These are phyloP conservation scores for Sarocladium brachiariae DNA, from an alignment of 2,329 filamentous ascomycete species.

Conservation along the genomic window DNA sequence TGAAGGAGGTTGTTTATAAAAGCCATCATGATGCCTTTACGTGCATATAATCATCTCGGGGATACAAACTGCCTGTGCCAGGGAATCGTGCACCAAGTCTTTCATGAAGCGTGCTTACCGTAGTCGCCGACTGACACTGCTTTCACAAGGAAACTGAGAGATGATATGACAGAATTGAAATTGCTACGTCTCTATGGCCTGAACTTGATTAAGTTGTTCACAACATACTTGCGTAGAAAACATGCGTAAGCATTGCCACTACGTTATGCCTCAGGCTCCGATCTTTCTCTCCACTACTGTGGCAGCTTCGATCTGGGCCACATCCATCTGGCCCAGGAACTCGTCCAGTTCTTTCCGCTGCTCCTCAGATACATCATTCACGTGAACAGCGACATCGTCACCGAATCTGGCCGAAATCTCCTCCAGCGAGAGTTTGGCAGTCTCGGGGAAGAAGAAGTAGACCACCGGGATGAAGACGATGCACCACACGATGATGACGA, in stretches of 20 bases:
- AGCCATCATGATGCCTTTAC: not conserved
- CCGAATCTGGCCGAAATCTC: conserved; percentile 27
- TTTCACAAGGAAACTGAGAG: no score
- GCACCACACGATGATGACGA: conserved; percentile 26
- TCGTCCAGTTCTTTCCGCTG: conserved; percentile 19
- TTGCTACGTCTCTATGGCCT: no score
- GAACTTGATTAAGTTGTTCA: no score
- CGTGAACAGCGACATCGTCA: conserved; percentile 17
- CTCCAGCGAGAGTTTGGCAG: conserved; percentile 24
- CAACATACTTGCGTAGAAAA: no score
- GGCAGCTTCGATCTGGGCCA: conserved; percentile 10
- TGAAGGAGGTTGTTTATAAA: no score
- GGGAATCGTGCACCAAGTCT: no score
- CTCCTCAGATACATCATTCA: conserved; percentile 33
- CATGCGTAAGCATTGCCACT: no score
- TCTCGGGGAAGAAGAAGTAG: conserved; percentile 28
- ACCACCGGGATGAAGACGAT: conserved; percentile 23
- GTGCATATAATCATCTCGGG: not conserved
- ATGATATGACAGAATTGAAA: no score
- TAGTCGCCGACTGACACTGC: no score
- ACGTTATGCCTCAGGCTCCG: not conserved
- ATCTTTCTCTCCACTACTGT: not conserved
- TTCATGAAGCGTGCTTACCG: no score
- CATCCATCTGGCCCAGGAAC: conserved; percentile 15
- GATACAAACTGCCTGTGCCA: no score